Conservation (phyloP, 768 basidiomycete species). For the Suillus paluster region DNA sequence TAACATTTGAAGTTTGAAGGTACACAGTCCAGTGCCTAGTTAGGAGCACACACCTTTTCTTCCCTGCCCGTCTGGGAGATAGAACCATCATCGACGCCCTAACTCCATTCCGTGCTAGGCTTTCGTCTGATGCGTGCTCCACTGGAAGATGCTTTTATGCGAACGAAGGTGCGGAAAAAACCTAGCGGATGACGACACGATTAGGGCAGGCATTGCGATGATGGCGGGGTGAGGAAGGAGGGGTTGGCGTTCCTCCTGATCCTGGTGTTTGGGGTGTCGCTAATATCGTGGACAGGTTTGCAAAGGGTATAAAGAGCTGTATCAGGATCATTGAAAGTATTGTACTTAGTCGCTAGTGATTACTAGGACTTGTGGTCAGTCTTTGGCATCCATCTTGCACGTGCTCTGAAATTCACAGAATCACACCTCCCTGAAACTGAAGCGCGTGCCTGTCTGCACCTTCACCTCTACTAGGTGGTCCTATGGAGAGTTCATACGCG, state of each 20-base stretch:
- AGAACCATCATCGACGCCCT: slow-evolving; percentile 63
- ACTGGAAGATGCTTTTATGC: slow-evolving; percentile 35
- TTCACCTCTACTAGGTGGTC: neutral
- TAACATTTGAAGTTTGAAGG: too few relatives aligned
- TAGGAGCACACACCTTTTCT: slow-evolving; percentile 50
- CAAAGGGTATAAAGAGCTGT: slow-evolving; percentile 18
- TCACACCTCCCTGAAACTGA: too few relatives aligned
- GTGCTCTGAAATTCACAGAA: too few relatives aligned
- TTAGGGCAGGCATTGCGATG: slow-evolving; percentile 55
- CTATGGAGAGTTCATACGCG: neutral
- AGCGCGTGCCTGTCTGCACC: neutral
- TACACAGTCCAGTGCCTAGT: too few relatives aligned
- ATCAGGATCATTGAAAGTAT: neutral
- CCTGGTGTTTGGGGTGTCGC: slow-evolving; percentile 59
- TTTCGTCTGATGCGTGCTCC: neutral
- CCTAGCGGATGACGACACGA: slow-evolving; percentile 50
- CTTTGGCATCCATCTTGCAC: too few relatives aligned
- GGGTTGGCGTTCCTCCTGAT: slow-evolving; percentile 46
- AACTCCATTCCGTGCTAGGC: slow-evolving; percentile 45
- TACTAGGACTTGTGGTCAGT: too few relatives aligned
- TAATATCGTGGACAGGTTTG: slow-evolving; percentile 45
- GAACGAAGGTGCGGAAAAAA: slow-evolving; percentile 49
- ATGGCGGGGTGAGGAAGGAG: slow-evolving; percentile 25
- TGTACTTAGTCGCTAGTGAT: too few relatives aligned
- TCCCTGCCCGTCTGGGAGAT: slow-evolving; percentile 55